Conservation (phyloP, 176 grass and related monocot genomes). For the Carex myosuroides region DNA sequence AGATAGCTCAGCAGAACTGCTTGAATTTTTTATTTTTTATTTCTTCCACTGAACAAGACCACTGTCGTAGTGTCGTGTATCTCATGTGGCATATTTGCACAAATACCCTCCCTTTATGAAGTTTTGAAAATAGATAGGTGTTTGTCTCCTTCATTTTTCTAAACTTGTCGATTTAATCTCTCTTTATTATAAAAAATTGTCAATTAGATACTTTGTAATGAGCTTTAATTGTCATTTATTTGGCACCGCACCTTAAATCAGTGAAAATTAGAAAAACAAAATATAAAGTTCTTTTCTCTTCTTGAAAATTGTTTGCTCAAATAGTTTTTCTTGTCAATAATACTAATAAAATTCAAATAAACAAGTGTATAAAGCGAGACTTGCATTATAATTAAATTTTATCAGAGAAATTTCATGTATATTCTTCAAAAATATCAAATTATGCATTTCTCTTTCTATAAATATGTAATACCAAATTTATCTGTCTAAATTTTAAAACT, state of each 20-base stretch:
- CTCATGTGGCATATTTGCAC: not conserved
- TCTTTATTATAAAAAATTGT: not conserved
- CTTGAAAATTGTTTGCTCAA: not conserved
- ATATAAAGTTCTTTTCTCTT: not conserved
- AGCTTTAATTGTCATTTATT: not conserved
- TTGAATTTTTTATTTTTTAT: not conserved
- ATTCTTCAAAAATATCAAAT: too few species aligned
- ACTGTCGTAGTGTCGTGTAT: not conserved
- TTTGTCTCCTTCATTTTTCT: not conserved
- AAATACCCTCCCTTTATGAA: not conserved
- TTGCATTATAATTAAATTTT: too few species aligned
- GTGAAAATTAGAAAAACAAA: not conserved
- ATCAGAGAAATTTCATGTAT: too few species aligned
- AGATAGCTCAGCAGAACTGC: not conserved
- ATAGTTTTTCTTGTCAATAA: not conserved
- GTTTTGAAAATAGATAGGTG: not conserved
- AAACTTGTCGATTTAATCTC: not conserved
- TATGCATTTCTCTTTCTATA: too few species aligned
- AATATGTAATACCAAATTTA: too few species aligned
- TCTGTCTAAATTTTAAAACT: too few species aligned
- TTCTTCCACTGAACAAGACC: not conserved
- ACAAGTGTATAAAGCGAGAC: not conserved
- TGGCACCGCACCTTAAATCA: not conserved
- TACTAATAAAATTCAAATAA: not conserved
- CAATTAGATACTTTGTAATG: not conserved